A percentile compares a stretch with the other conserved stretches of the same genome.
These are phyloP conservation scores for Colletotrichum falcatum DNA, from an alignment of 2,329 filamentous ascomycete species.

Conservation along the genomic window DNA sequence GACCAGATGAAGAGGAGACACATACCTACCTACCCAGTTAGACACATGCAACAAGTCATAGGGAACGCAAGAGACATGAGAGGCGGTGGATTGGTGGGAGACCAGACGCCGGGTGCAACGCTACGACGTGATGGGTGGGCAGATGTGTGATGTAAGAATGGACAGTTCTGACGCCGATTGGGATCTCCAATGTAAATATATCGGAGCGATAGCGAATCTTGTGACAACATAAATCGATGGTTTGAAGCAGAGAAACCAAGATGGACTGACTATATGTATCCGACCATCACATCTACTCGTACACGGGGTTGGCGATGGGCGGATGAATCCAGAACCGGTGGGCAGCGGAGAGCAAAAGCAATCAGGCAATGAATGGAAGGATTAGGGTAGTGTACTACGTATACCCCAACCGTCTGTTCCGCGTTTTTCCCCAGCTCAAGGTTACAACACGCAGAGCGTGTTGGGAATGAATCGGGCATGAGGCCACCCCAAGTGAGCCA, in stretches of 20 bases:
- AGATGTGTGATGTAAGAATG: constrained; percentile 38
- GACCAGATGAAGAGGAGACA: constrained; percentile 9
- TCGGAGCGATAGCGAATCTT: neutral
- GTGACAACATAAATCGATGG: constrained; percentile 3
- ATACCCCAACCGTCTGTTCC: neutral
- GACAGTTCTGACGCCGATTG: constrained; percentile 2
- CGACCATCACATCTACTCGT: neutral
- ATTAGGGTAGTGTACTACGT: neutral
- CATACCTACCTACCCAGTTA: constrained; percentile 3
- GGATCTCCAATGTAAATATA: neutral
- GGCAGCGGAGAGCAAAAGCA: neutral
- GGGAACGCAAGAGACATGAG: neutral
- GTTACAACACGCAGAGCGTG: neutral
- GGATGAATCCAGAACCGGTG: neutral
- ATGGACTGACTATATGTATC: neutral
- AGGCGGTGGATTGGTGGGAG: neutral
- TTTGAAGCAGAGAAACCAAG: neutral
- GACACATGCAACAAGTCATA: neutral
- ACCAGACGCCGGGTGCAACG: constrained; percentile 32
- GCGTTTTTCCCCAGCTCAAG: neutral
- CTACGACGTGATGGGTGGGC: constrained; percentile 29
- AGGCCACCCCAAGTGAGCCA: constrained; percentile 26
- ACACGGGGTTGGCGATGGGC: neutral
- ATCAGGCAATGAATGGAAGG: neutral
- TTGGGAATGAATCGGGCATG: neutral